A percentile compares a stretch with the other conserved stretches of the same genome.
These are phyloP conservation scores for Knufia fluminis DNA, from an alignment of 2,329 filamentous ascomycete species.

Conservation along the genomic window DNA sequence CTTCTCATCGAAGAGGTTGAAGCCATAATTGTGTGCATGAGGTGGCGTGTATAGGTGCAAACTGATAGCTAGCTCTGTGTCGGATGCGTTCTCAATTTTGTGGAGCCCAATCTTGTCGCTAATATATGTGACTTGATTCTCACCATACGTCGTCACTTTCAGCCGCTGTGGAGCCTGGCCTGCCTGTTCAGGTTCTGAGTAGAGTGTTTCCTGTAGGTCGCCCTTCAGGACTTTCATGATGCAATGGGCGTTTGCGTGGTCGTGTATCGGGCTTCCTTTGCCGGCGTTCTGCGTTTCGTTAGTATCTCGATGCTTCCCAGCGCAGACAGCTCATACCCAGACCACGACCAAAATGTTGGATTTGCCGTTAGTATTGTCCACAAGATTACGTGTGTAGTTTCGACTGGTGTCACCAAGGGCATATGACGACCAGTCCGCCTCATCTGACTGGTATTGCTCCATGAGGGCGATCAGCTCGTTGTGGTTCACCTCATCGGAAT, in stretches of 20 bases:
- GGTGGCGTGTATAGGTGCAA: conserved; percentile 84
- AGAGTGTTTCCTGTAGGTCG: conserved; percentile 69
- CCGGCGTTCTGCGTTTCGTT: conserved; percentile 61
- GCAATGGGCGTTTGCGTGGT: conserved; percentile 82
- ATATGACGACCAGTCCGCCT: conserved; percentile 64
- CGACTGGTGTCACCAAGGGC: conserved; percentile 61
- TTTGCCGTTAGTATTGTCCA: conserved; percentile 80
- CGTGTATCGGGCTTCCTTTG: conserved; percentile 76
- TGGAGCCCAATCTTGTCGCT: conserved; percentile 79
- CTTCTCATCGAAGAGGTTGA: conserved; percentile 67
- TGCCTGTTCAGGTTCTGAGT: conserved; percentile 55
- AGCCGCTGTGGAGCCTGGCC: conserved; percentile 29
- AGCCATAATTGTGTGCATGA: conserved; percentile 74
- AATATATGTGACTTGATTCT: conserved; percentile 81
- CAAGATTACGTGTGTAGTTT: conserved; percentile 77
- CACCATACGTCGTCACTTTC: conserved; percentile 56
- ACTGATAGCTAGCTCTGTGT: conserved; percentile 65
- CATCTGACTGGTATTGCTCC: conserved; percentile 60
- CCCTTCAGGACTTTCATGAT: conserved; percentile 84
- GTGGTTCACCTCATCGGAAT: conserved; percentile 72
- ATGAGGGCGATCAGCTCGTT: conserved; percentile 62
- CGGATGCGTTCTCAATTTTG: conserved; percentile 64
- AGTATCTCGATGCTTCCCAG: background rate
- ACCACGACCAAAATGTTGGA: conserved; percentile 55
- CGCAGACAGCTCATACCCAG: conserved; percentile 5